These are phyloP conservation scores for Glycine soja DNA, from an alignment of 306 rosid genomes.

Conservation along the genomic window DNA sequence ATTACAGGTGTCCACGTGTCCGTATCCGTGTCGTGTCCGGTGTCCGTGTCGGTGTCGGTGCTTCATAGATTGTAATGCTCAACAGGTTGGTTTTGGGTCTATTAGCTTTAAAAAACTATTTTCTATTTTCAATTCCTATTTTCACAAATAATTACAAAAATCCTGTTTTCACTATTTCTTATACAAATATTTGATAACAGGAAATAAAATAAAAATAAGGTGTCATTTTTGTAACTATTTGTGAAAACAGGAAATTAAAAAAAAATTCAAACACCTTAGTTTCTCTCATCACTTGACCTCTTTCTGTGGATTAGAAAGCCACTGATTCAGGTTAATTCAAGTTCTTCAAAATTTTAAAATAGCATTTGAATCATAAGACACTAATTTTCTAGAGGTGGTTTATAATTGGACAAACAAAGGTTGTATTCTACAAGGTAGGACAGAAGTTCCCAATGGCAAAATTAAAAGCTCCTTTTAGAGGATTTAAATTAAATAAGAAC, in stretches of 20 bases:
- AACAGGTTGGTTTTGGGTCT: not conserved
- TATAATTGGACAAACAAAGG: no score
- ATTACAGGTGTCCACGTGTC: no score
- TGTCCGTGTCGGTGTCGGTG: no score
- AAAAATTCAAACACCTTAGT: not conserved
- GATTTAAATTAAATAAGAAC: no score
- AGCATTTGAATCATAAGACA: not conserved
- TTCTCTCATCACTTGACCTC: not conserved
- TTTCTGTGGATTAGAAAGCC: not conserved
- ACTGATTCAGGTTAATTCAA: not conserved
- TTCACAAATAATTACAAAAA: not conserved
- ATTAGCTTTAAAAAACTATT: not conserved
- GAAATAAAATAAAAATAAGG: not conserved
- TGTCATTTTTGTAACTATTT: not conserved
- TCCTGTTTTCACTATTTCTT: not conserved
- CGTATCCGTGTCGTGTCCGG: no score
- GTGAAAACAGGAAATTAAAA: not conserved
- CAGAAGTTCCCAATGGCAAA: no score
- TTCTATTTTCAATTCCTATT: not conserved
- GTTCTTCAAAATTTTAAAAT: not conserved
- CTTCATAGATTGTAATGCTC: slow-evolving; percentile 18
- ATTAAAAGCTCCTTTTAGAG: no score
- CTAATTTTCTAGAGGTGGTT: no score
- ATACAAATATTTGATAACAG: not conserved
- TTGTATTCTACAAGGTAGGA: no score